These are phyloP conservation scores for Metschnikowia drakensbergensis DNA, from an alignment of 805 yeast species.

Conservation along the genomic window DNA sequence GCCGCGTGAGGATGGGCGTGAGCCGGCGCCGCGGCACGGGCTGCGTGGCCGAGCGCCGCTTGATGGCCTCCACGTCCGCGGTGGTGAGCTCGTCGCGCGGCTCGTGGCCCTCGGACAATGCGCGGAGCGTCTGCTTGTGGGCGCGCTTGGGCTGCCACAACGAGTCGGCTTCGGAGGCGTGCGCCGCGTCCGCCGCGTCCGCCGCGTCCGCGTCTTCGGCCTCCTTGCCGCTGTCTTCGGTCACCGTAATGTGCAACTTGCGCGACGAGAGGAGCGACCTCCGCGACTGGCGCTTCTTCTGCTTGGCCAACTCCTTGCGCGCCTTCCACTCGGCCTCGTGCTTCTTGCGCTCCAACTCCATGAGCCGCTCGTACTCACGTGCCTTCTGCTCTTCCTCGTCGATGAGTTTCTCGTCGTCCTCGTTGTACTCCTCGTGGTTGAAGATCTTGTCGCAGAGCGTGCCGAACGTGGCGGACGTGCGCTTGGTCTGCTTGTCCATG, in stretches of 20 bases:
- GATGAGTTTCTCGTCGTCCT: slow-evolving; percentile 45
- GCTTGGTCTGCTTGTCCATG: slow-evolving; percentile 66
- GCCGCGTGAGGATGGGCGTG: slow-evolving; percentile 43
- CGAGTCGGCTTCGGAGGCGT: slow-evolving; percentile 25
- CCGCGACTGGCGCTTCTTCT: slow-evolving; percentile 40
- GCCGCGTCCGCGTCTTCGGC: slow-evolving; percentile 5
- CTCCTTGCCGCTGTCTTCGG: slow-evolving; percentile 25
- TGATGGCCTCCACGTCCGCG: slow-evolving; percentile 42
- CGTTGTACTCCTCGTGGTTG: slow-evolving; percentile 55
- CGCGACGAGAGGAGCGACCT: slow-evolving; percentile 36
- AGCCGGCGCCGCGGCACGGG: slow-evolving; percentile 32
- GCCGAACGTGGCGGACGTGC: slow-evolving; percentile 77
- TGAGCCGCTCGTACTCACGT: slow-evolving; percentile 44
- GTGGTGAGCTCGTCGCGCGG: slow-evolving; percentile 37
- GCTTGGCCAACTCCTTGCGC: slow-evolving; percentile 44
- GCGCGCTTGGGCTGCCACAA: slow-evolving; percentile 37
- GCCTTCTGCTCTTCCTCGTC: slow-evolving; percentile 43
- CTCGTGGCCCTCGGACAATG: slow-evolving; percentile 32
- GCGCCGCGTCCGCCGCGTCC: background rate
- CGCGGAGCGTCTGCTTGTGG: slow-evolving; percentile 26
- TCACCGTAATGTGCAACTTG: slow-evolving; percentile 35
- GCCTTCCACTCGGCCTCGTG: slow-evolving; percentile 52
- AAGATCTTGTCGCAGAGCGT: slow-evolving; percentile 72
- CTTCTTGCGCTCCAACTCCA: slow-evolving; percentile 45
- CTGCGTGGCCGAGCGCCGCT: slow-evolving; percentile 46